phyloP scores from a whole-genome alignment of 169 alveolate species.

The Cryptosporidium sp. region DNA sequence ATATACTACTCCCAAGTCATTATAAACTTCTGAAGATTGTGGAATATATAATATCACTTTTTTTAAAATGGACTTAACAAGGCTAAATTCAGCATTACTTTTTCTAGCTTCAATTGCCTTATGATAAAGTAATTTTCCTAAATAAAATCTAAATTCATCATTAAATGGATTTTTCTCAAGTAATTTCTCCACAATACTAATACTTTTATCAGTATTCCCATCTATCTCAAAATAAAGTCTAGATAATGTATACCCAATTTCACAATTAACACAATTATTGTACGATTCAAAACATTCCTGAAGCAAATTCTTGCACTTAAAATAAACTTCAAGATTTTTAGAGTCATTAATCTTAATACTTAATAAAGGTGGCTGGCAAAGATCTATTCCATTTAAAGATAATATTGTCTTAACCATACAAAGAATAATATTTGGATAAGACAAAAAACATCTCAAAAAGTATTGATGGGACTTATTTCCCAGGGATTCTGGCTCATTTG shows the following conservation, averaged over 20 bases:
- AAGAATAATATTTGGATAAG: slow-evolving; percentile 28
- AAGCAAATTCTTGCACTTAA: slow-evolving; percentile 3
- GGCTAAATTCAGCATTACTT: background rate
- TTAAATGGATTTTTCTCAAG: slow-evolving; percentile 32
- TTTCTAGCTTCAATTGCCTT: slow-evolving; percentile 19
- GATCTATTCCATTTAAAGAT: slow-evolving; percentile 20
- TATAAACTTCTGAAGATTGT: slow-evolving; percentile 41
- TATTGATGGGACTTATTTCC: background rate
- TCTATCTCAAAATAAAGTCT: slow-evolving; percentile 58
- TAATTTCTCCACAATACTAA: slow-evolving; percentile 32
- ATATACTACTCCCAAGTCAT: slow-evolving; percentile 43
- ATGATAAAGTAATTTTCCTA: slow-evolving; percentile 1
- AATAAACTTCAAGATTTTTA: slow-evolving; percentile 6
- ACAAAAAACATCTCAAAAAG: background rate
- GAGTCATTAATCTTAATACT: background rate
- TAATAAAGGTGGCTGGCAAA: slow-evolving; percentile 15
- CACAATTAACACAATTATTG: background rate
- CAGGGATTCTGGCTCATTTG: background rate
- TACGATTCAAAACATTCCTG: background rate
- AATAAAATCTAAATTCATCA: slow-evolving; percentile 40
- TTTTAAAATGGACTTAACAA: slow-evolving; percentile 16
- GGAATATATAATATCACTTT: slow-evolving; percentile 57
- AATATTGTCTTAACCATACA: slow-evolving; percentile 34
- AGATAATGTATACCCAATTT: slow-evolving; percentile 29
- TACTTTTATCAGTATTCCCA: slow-evolving; percentile 11